Percentiles rank a stretch among this genome's conserved stretches.
Conservation (phyloP, 306 rosid genomes). For the Carpinus viminea region DNA sequence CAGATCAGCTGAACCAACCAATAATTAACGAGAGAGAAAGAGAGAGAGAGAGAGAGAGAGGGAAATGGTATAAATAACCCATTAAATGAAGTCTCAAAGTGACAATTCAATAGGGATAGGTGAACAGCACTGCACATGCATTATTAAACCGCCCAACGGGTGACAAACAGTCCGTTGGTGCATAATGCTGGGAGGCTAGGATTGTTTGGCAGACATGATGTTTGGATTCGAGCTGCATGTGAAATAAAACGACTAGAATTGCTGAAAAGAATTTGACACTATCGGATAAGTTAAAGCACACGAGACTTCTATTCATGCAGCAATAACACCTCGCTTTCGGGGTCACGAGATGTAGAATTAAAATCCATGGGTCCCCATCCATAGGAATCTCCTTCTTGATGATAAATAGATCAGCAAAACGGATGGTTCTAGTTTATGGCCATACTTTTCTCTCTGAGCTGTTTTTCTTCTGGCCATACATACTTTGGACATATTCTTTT, state of each 20-base stretch:
- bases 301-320: not conserved
- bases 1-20: not conserved
- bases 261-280: not conserved
- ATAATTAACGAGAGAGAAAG: no score
- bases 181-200: not conserved
- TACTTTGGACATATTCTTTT: not conserved
- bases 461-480: not conserved
- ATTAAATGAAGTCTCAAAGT: not conserved
- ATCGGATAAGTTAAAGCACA: not conserved
- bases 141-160: no score
- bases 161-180: not conserved
- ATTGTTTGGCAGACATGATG: not conserved
- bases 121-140: no score
- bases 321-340: not conserved
- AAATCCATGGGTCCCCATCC: not conserved
- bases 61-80: not conserved
- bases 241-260: not conserved
- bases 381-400: not conserved
- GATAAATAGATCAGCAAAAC: not conserved
- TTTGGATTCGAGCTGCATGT: not conserved
- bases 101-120: not conserved
- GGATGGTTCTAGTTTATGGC: not conserved
- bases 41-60: not conserved
- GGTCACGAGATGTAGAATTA: not conserved
- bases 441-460: no score